These are phyloP conservation scores for Whalleya microplaca DNA, from an alignment of 2,329 filamentous ascomycete genomes.

Conservation along the genomic window DNA sequence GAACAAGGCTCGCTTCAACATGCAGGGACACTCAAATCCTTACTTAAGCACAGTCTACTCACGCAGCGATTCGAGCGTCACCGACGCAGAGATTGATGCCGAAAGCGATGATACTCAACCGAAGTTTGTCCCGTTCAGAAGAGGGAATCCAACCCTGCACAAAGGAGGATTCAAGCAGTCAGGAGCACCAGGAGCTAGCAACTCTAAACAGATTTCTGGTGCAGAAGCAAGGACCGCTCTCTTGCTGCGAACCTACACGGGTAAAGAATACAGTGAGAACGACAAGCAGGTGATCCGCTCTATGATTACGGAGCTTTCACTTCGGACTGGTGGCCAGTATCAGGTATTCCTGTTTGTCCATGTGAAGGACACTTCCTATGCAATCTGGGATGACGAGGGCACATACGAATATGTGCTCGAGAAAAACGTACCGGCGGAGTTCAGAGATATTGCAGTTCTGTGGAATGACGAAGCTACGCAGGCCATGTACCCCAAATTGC, in stretches of 20 bases:
- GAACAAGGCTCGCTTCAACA: conserved; percentile 68
- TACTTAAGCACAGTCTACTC: conserved; percentile 47
- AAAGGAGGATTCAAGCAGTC: conserved; percentile 10
- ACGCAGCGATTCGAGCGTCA: conserved; percentile 24
- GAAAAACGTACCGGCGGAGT: conserved; percentile 69
- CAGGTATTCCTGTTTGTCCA: conserved; percentile 81
- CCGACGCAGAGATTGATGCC: conserved; percentile 13
- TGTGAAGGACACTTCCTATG: conserved; percentile 65
- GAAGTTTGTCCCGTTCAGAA: conserved; percentile 11
- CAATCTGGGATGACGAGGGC: conserved; percentile 62
- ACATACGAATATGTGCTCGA: conserved; percentile 64
- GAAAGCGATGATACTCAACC: conserved; percentile 17
- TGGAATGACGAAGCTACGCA: conserved; percentile 78
- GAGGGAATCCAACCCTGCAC: conserved; percentile 1
- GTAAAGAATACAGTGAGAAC: conserved; percentile 76
- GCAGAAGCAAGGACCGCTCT: conserved; percentile 68
- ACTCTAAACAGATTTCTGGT: conserved; percentile 12
- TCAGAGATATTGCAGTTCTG: conserved; percentile 70
- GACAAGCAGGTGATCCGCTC: conserved; percentile 79
- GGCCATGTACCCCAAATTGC: conserved; percentile 75
- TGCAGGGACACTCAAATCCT: conserved; percentile 46
- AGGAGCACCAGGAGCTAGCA: conserved; percentile 15
- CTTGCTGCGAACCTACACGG: conserved; percentile 75
- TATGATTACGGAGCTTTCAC: conserved; percentile 74
- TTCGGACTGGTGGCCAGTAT: conserved; percentile 80